These are phyloP conservation scores for Xerophyta viscosa DNA, from an alignment of 106 monocot genomes.

Conservation along the genomic window DNA sequence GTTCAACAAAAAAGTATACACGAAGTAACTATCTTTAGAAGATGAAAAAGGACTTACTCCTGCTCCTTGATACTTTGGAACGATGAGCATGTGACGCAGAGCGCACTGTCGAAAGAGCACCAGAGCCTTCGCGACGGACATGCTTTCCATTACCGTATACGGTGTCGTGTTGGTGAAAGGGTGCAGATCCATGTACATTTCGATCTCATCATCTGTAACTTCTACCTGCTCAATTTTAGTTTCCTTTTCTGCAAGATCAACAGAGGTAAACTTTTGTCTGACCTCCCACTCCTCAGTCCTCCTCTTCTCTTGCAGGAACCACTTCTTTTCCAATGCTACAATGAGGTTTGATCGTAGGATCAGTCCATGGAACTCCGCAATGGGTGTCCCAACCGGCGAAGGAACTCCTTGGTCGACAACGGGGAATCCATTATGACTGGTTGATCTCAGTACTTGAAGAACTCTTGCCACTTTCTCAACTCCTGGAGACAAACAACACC, in stretches of 20 bases:
- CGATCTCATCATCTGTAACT: slow-evolving; percentile 44
- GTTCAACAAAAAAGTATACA: too few species aligned
- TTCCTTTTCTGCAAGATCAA: slow-evolving; percentile 40
- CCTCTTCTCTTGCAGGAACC: slow-evolving; percentile 47
- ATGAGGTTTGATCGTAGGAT: slow-evolving; percentile 49
- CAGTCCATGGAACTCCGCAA: slow-evolving; percentile 44
- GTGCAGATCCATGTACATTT: slow-evolving; percentile 58
- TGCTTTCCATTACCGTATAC: slow-evolving; percentile 76
- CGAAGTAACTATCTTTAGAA: too few species aligned
- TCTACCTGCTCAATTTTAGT: slow-evolving; percentile 28
- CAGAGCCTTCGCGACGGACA: slow-evolving; percentile 73
- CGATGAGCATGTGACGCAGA: slow-evolving; percentile 50
- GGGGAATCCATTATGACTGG: slow-evolving; percentile 56
- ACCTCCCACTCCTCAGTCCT: slow-evolving; percentile 41
- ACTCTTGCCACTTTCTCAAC: slow-evolving; percentile 41
- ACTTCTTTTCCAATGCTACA: slow-evolving; percentile 41
- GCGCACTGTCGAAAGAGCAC: slow-evolving; percentile 52
- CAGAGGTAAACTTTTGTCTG: slow-evolving; percentile 41
- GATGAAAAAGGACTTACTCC: slow-evolving; percentile 30
- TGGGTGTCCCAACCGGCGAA: not conserved
- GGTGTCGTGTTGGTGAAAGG: slow-evolving; percentile 70
- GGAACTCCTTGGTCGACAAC: slow-evolving; percentile 31
- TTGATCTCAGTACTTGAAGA: slow-evolving; percentile 27
- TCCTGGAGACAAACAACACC: slow-evolving; percentile 25
- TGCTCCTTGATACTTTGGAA: slow-evolving; percentile 55